Evolutionary conservation across 2,329 filamentous ascomycete species (phyloP).

Genomic region (Penicillium crustosum): DNA sequence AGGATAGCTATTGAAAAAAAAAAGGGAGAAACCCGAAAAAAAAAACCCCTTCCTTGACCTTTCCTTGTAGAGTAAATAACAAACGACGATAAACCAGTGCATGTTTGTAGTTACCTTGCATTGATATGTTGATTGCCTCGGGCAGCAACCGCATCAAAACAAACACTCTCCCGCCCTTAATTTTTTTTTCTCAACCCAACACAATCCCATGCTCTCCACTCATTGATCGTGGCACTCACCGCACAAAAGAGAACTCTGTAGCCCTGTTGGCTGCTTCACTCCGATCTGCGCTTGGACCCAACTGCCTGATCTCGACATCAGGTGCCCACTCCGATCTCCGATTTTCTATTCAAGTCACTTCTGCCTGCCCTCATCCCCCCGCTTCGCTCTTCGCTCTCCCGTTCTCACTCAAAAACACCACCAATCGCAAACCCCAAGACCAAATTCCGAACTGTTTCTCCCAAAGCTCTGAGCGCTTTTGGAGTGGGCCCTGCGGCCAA

Average conservation of each 20-base stretch:
- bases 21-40: too few relatives aligned
- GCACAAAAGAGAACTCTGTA: not conserved
- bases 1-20: too few relatives aligned
- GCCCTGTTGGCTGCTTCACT: slow-evolving; percentile 8
- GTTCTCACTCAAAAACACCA: slow-evolving; percentile 2
- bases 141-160: slow-evolving; percentile 28
- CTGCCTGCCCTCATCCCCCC: slow-evolving; percentile 3
- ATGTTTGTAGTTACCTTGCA: slow-evolving; percentile 7
- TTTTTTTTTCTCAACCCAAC: slow-evolving; percentile 15
- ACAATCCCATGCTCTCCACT: slow-evolving; percentile 5
- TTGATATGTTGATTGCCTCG: slow-evolving; percentile 19
- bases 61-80: too few relatives aligned
- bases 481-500: slow-evolving; percentile 16
- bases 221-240: slow-evolving; percentile 11
- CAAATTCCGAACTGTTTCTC: slow-evolving; percentile 5
- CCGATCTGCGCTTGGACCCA: slow-evolving; percentile 26
- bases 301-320: slow-evolving; percentile 28
- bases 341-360: slow-evolving; percentile 7
- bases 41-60: too few relatives aligned
- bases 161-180: slow-evolving; percentile 23
- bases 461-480: slow-evolving; percentile 14
- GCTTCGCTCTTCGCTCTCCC: not conserved
- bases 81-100: too few relatives aligned
- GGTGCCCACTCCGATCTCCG: slow-evolving; percentile 24
- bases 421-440: slow-evolving; percentile 1